Evolutionary conservation across 176 grass and related monocot genomes (phyloP).

Genomic region (Zea luxurians): DNA sequence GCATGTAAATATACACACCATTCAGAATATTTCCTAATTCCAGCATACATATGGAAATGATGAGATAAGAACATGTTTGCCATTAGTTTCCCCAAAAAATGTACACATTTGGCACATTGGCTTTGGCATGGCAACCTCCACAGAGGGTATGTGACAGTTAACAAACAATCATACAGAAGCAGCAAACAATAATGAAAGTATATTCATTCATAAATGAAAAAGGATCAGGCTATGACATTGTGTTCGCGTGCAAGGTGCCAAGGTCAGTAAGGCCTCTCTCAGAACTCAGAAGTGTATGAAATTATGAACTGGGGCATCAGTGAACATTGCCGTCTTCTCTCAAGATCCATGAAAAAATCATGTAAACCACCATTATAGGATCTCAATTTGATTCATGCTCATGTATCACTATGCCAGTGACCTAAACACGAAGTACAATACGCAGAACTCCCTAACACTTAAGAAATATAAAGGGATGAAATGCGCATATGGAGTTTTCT

Average conservation of each 20-base stretch:
- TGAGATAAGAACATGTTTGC: constrained; percentile 10
- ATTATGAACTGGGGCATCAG: constrained; percentile 3
- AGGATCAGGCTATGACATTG: not conserved
- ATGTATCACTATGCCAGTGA: constrained; percentile 16
- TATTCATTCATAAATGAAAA: constrained; percentile 9
- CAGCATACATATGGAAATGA: not conserved
- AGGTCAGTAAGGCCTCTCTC: constrained; percentile 16
- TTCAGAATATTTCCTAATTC: constrained; percentile 10
- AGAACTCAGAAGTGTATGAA: constrained; percentile 13
- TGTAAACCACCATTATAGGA: constrained; percentile 13
- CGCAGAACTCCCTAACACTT: constrained; percentile 18
- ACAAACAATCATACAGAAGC: constrained; percentile 18
- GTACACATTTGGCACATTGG: constrained; percentile 5
- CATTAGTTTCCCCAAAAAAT: not conserved
- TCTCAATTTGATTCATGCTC: not conserved
- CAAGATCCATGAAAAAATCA: not conserved
- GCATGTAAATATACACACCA: not conserved
- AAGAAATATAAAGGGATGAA: not conserved
- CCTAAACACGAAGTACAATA: not conserved
- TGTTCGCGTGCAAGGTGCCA: not conserved
- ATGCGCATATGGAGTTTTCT: constrained; percentile 16
- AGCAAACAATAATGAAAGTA: constrained; percentile 13
- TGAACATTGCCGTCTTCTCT: constrained; percentile 20
- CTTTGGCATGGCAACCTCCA: constrained; percentile 16
- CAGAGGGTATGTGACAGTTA: not conserved